Evolutionary conservation across 495 filamentous ascomycete species (phyloP).

Genomic region (Podospora appendiculata): DNA sequence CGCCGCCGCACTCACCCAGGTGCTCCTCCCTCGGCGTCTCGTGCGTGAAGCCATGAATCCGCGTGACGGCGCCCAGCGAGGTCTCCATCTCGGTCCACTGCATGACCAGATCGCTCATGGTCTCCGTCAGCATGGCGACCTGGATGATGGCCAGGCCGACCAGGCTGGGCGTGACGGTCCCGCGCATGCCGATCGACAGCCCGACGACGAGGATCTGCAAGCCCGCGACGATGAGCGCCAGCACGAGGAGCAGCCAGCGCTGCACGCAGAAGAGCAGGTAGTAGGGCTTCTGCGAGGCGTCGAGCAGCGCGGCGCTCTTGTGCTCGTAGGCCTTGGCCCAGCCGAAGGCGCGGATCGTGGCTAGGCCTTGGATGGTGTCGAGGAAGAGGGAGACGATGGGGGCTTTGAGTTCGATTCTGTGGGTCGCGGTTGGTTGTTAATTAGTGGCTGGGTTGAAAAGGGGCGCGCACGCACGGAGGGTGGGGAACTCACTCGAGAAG

Average conservation of each 20-base stretch:
- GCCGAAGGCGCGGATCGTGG: conserved; percentile 39
- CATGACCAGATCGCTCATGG: background rate
- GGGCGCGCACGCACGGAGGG: background rate
- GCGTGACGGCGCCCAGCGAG: conserved; percentile 35
- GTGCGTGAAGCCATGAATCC: conserved; percentile 28
- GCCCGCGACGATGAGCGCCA: conserved; percentile 32
- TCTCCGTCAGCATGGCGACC: background rate
- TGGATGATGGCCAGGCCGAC: background rate
- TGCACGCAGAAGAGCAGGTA: conserved; percentile 40
- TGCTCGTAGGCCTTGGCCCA: conserved; percentile 30
- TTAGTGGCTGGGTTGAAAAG: background rate
- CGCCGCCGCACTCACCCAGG: background rate
- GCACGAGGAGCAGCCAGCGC: conserved; percentile 36
- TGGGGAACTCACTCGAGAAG: conserved; percentile 32
- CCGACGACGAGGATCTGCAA: conserved; percentile 28
- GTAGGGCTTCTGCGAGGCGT: conserved; percentile 36
- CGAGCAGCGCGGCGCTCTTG: conserved; percentile 39
- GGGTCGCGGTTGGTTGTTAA: background rate
- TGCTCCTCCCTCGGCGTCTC: background rate
- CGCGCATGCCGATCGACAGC: conserved; percentile 17
- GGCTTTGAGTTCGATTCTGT: conserved; percentile 25
- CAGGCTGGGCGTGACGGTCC: background rate
- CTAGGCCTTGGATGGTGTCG: conserved; percentile 34
- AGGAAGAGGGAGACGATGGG: conserved; percentile 26
- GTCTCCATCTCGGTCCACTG: conserved; percentile 36